Evolutionary conservation across 2,329 filamentous ascomycete species (phyloP), one percentile per base, ranked within the genome.

Genomic region (Coleophoma crateriformis): DNA sequence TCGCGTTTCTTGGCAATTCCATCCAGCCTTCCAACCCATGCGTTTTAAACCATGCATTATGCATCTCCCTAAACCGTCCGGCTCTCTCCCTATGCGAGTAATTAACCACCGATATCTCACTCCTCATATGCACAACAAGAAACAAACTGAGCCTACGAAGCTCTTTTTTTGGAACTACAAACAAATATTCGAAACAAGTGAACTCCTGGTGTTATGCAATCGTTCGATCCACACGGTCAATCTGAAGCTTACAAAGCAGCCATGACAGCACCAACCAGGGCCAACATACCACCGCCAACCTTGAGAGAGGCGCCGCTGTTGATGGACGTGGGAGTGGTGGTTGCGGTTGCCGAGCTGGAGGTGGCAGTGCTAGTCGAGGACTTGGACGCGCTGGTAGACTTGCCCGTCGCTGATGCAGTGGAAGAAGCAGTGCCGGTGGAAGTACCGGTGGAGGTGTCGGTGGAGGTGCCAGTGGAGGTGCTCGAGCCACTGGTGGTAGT

Each of bases 241-340:
- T 17, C 35, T 14, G 35, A 12, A 38, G 13, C 40, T 42, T 48
- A 48, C 38, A 48, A 17, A 20, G 32, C 37, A 13, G 17, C 46
- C 46, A 48, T 48, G 32, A 48, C 46, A 19, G 38, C 37, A 14
- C 46, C 46, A 14, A 48, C 46, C 20, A 43, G 1, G 12, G 46
- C 46, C 46, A 48, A 48, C 37, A 48, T 40, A 4, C 46, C 46
- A 48, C 37, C 33, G 12, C 46, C 46, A 19, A 48, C 37, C 46
- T 48, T 41, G 46, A 48, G 19, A 14, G 32, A 42, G 14, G 20
- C 19, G 13, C 32, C 27, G 22, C 37, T 22, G 46, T 34, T 22
- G 14, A 41, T 13, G 20, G 27, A 39, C 12, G 37, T 47, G 10
- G 15, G 14, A 11, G 38, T 41, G 8, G 46, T 33, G 13, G 19